A percentile compares a stretch with the other conserved stretches of the same genome.
Evolutionary conservation across 495 filamentous ascomycete species (phyloP).

Genomic region (Aspergillus biplanus): DNA sequence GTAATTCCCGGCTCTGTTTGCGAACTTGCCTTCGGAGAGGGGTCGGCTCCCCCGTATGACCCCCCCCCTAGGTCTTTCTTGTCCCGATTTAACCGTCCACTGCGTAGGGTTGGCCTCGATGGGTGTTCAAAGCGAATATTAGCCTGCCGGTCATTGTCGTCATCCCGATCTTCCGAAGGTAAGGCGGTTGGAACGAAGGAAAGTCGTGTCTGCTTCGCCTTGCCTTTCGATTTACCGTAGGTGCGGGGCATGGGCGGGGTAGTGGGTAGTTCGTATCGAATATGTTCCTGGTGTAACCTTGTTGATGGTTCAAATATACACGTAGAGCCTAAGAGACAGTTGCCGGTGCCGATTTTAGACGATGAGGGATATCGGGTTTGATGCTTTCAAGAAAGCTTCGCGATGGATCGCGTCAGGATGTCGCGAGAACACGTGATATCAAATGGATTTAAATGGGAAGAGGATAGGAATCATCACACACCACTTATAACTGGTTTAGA

Average conservation of each 20-base stretch:
- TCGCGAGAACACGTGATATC: conserved; percentile 33
- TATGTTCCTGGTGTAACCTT: background rate
- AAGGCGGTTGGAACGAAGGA: conserved; percentile 41
- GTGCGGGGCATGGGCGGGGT: conserved; percentile 43
- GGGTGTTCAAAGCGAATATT: conserved; percentile 45
- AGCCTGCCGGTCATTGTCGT: conserved; percentile 35
- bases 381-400: conserved; percentile 10
- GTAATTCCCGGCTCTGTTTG: conserved; percentile 3
- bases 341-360: background rate
- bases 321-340: background rate
- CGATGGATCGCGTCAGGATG: conserved; percentile 26
- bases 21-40: background rate
- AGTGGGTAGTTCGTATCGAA: background rate
- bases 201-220: conserved; percentile 53
- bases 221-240: conserved; percentile 43
- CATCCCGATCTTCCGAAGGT: conserved; percentile 18
- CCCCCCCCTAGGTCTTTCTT: background rate
- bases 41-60: conserved; percentile 14
- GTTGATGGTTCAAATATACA: background rate
- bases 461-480: background rate
- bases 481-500: background rate
- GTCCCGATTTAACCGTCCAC: conserved; percentile 4
- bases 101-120: conserved; percentile 34
- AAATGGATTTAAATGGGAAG: background rate
- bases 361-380: background rate